A percentile compares a stretch with the other conserved stretches of the same genome.
phyloP scores from a whole-genome alignment of 805 yeast genomes.

The Ogataea degrootiae region DNA sequence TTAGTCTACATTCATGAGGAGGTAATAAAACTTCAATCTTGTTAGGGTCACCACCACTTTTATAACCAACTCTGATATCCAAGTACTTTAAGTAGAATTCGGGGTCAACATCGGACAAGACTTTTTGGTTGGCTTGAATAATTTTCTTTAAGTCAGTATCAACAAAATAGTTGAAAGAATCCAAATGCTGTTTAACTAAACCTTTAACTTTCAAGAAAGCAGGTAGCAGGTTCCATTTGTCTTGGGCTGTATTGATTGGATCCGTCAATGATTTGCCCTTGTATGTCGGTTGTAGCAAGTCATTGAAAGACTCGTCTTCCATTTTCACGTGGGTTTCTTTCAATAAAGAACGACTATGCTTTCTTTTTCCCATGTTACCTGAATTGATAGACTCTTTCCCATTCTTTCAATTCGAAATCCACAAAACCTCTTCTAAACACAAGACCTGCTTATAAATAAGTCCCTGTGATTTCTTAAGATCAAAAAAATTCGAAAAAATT shows the following conservation, averaged over 20 bases:
- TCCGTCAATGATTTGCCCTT: constrained; percentile 86
- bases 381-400: no score
- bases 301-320: constrained; percentile 55
- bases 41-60: constrained; percentile 42
- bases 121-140: constrained; percentile 82
- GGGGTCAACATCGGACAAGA: constrained; percentile 93
- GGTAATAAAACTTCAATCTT: constrained; percentile 62
- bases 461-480: no score
- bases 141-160: constrained; percentile 91
- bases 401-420: no score
- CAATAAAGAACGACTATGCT: not conserved
- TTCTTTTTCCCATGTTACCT: no score
- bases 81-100: constrained; percentile 90
- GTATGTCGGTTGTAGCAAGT: constrained; percentile 72
- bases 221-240: constrained; percentile 94
- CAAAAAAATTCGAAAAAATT: no score
- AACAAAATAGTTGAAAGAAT: constrained; percentile 95
- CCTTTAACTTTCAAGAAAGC: constrained; percentile 96
- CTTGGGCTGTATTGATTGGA: constrained; percentile 85
- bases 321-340: not conserved
- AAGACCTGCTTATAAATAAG: no score
- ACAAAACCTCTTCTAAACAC: no score
- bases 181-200: constrained; percentile 93
- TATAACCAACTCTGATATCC: constrained; percentile 88
- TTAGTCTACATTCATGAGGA: constrained; percentile 92